Conservation (phyloP, 495 filamentous ascomycete species). For the Neurospora discreta region DNA sequence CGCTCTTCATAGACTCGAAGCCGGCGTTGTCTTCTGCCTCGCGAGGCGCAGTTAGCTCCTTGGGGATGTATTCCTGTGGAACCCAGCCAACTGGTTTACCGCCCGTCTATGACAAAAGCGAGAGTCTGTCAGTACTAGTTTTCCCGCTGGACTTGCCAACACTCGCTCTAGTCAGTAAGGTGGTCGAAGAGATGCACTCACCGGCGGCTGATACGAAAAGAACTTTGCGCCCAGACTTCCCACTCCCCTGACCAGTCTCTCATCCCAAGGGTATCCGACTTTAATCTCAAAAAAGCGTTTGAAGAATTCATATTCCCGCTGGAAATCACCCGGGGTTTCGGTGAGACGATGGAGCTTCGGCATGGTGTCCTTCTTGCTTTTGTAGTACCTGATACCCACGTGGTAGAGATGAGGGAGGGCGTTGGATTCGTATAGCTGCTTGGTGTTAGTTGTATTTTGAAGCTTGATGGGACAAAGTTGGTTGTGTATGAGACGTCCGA, state of each 20-base stretch:
- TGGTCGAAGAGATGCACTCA: slow-evolving; percentile 13
- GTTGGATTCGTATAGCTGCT: slow-evolving; percentile 37
- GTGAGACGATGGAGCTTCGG: slow-evolving; percentile 15
- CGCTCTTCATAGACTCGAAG: background rate
- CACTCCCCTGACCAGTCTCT: slow-evolving; percentile 24
- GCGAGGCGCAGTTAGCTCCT: background rate
- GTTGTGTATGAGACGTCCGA: background rate
- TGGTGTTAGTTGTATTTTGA: background rate
- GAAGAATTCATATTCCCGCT: slow-evolving; percentile 35
- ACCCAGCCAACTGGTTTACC: slow-evolving; percentile 28
- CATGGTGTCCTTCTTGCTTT: slow-evolving; percentile 15
- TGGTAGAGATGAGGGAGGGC: slow-evolving; percentile 32
- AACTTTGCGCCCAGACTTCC: background rate
- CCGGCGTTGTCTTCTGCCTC: background rate
- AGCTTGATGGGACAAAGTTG: background rate
- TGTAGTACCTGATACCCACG: slow-evolving; percentile 27
- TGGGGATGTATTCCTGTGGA: slow-evolving; percentile 2
- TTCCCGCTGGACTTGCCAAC: background rate
- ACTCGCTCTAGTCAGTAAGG: too few relatives aligned
- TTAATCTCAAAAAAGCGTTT: slow-evolving; percentile 44
- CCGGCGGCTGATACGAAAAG: slow-evolving; percentile 28
- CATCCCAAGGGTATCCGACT: slow-evolving; percentile 45
- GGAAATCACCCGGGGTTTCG: slow-evolving; percentile 14
- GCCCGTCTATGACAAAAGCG: slow-evolving; percentile 12
- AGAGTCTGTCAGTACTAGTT: background rate